Base-by-base conservation (phyloP, 2,329 filamentous ascomycete genomes). In the Aspergillus thermomutatus region DNA sequence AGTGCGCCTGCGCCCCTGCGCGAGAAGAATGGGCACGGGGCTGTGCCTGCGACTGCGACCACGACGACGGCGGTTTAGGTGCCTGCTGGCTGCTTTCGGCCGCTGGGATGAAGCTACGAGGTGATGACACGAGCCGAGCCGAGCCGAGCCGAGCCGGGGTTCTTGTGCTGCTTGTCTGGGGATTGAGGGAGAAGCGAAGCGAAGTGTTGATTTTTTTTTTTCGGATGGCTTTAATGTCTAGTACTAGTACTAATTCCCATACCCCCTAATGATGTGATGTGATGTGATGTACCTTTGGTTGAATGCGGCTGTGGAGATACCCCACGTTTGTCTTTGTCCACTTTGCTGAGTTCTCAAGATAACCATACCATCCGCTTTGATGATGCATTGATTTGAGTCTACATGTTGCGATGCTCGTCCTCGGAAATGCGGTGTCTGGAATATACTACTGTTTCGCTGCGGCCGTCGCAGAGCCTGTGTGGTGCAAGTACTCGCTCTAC, bases 11-110 rank as follows among this genome's bases (percentile, higher is more conserved):
- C n/a, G n/a, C n/a, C n/a, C n/a, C n/a, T 53, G 8, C 62, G 61
- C 4, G 70, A 72, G 58, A 71, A 72, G 57, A 60, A 60, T 9
- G 60, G 60, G 27, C 60, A 61, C 40, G 60, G 64, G 21, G 63
- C 63, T 5, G 61, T 63, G 3, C 49, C 58, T 14, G 60, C 61
- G 21, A 46, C 43, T 57, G 56, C 60, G 19, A 55, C 60, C 2
- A 50, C 55, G 11, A 50, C 51, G 14, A 27, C 54, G 5, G 50
- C 25, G 25, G 21, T 27, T 9, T 47, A 37, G n/a, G 6, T 40
- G 11, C 11, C 25, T 8, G 9, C 11, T 27, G 7, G n/a, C 7
- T 23, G 11, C 26, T 11, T 26, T 50, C 26, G 8, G 17, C 27
- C 14, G 23, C 9, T 26, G 6, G 11, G 34, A 21, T 53, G n/a